Base-by-base conservation (phyloP, 176 grass and related monocot species). In the Aegilops speltoides region DNA sequence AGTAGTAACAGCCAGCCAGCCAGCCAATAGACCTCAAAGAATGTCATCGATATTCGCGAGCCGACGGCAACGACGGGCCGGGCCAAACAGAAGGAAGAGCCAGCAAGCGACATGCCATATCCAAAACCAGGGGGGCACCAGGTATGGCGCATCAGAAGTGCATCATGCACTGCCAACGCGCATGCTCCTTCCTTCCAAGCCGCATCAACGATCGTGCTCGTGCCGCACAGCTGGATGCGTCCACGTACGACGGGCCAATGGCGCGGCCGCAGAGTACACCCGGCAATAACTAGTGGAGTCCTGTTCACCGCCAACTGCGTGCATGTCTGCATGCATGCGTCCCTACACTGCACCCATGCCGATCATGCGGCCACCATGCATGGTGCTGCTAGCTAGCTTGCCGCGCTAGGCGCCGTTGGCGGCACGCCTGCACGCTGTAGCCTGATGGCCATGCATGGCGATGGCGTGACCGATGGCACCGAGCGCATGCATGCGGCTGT, bases 191-290 rank as follows among this genome's bases (percentile, higher is more conserved):
- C 31, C 31, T 54, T 60, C 81, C 14, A 43, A 83, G 54, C 46
- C 24, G 64, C 69, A 24, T 3, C 10, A 25, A 1, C 6, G 3
- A 19, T 63, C 33, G 76, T 72, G 77, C 36, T 11, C 50, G 6
- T 54, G 50, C 50, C 6, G 20, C 19, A 62, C 85, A 86, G 85
- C 68, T 81, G 68, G 52, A 73, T 57, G 52, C 22, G 65, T 6
- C 84, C 84, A 24, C 26, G 16, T 52, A 72, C 48, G 36, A 29
- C 26, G 37, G 46, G 57, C 62, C 37, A 32, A 37, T 23, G 79
- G 10, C 63, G 64, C 50, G 50, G 3, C 8, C 22, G 22, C 22
- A 33, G 9, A 68, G 6, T 1, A 29, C 15, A 31, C 28, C 3
- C 64, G 14, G 65, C 65, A 68, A 68, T 9, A 34, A 19, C 43